These are phyloP conservation scores for Fusarium subglutinans DNA, from an alignment of 2,329 filamentous ascomycete genomes.

Conservation along the genomic window DNA sequence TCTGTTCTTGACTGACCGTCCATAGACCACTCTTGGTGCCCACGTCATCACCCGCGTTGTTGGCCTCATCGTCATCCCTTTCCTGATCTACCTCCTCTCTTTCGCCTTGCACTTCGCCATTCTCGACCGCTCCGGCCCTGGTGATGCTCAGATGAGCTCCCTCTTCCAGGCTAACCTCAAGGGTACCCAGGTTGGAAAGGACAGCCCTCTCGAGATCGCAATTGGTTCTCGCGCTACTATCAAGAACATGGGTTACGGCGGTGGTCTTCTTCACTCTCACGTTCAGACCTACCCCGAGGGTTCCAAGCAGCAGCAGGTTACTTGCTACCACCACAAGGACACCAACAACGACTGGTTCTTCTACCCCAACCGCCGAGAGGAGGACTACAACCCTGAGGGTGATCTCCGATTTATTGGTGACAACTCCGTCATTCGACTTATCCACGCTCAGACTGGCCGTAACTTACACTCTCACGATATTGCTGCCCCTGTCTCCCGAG, in stretches of 20 bases:
- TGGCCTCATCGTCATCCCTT: conserved; percentile 87
- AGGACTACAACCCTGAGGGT: conserved; percentile 76
- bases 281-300: conserved; percentile 96
- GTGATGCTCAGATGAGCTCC: conserved; percentile 99
- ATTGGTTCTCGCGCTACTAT: conserved; percentile 89
- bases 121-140: conserved; percentile 90
- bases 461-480: conserved; percentile 97
- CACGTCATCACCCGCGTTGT: conserved; percentile 84
- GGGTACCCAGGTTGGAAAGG: conserved; percentile 92
- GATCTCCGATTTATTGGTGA: conserved; percentile 78
- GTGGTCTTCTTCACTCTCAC: conserved; percentile 94
- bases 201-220: conserved; percentile 92
- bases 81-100: conserved; percentile 93
- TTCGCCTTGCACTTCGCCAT: conserved; percentile 96
- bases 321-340: conserved; percentile 99
- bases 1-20: conserved; percentile 8
- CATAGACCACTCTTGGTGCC: conserved; percentile 70
- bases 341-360: conserved; percentile 99
- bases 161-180: conserved; percentile 97
- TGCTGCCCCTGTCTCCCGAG: conserved; percentile 87
- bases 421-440: conserved; percentile 81
- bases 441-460: conserved; percentile 94
- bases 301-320: conserved; percentile 93
- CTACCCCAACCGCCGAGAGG: conserved; percentile 86
- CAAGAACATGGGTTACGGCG: conserved; percentile 99